Evolutionary conservation across 129 eudicot species (phyloP).

Genomic region (Erigeron canadensis): DNA sequence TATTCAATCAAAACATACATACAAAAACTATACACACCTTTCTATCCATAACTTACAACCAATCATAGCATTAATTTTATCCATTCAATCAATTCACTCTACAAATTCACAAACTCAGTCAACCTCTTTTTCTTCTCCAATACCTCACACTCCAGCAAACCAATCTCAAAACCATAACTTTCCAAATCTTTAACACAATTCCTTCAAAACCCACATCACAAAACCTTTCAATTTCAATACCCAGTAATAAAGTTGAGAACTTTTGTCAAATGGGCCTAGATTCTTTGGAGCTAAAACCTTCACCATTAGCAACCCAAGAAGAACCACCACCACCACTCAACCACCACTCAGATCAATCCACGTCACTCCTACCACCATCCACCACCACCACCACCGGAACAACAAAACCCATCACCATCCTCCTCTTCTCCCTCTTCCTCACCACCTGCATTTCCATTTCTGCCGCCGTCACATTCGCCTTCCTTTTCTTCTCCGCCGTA

Average conservation of each 20-base stretch:
- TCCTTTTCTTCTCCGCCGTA: conserved; percentile 38
- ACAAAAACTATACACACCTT: too few species aligned
- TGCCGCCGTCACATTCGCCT: conserved; percentile 52
- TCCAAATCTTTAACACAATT: not conserved
- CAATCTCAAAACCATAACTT: conserved; percentile 1
- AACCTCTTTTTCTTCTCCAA: not conserved
- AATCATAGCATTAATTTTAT: too few species aligned
- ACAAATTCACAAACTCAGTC: not conserved
- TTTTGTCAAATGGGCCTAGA: conserved; percentile 32
- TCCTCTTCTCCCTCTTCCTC: conserved; percentile 43
- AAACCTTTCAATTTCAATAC: not conserved
- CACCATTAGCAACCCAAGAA: conserved; percentile 32
- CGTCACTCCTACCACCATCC: conserved; percentile 34
- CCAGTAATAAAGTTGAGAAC: not conserved
- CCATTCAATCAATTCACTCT: too few species aligned
- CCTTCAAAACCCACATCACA: not conserved
- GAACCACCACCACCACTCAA: conserved; percentile 34
- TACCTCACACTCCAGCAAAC: not conserved
- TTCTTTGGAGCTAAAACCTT: conserved; percentile 31
- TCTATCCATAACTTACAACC: too few species aligned
- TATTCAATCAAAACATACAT: too few species aligned
- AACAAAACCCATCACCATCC: conserved; percentile 22
- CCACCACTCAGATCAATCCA: conserved; percentile 32
- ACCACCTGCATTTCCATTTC: conserved; percentile 43
- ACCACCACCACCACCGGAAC: conserved; percentile 14